phyloP scores from a whole-genome alignment of 352 stramenopile species.

The Elongisporangium senticosum region DNA sequence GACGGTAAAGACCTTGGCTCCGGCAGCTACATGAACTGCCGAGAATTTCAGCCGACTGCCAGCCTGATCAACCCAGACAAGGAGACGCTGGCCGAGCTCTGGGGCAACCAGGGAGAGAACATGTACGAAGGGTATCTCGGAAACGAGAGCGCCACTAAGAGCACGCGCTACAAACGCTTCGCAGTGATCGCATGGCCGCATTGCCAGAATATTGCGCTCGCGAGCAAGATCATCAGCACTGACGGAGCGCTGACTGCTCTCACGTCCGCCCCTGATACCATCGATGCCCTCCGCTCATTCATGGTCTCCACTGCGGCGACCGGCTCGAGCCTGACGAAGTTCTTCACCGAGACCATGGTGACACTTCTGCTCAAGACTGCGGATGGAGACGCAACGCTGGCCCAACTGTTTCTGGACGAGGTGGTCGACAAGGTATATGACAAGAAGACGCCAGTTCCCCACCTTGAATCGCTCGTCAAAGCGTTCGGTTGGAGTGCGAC shows the following conservation, averaged over 20 bases:
- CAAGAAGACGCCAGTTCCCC: background rate
- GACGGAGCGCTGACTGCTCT: slow-evolving; percentile 4
- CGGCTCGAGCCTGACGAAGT: slow-evolving; percentile 3
- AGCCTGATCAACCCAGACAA: slow-evolving; percentile 13
- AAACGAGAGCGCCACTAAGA: slow-evolving; percentile 15
- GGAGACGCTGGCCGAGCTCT: slow-evolving; percentile 9
- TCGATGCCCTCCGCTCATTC: slow-evolving; percentile 1
- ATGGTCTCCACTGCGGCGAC: slow-evolving; percentile 4
- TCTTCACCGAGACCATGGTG: slow-evolving; percentile 3
- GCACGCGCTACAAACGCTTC: slow-evolving; percentile 13
- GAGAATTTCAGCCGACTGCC: too few species aligned
- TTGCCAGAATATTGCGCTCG: slow-evolving; percentile 1
- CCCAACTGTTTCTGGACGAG: slow-evolving; percentile 9
- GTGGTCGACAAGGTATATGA: slow-evolving; percentile 7
- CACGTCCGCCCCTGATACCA: background rate
- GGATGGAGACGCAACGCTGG: slow-evolving; percentile 5
- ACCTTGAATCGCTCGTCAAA: slow-evolving; percentile 3
- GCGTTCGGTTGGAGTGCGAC: slow-evolving; percentile 13
- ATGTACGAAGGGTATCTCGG: slow-evolving; percentile 11
- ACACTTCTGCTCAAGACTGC: too few species aligned
- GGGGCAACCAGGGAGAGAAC: slow-evolving; percentile 10
- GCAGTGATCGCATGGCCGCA: slow-evolving; percentile 13
- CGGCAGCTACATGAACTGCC: too few species aligned
- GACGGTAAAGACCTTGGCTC: too few species aligned
- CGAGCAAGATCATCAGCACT: slow-evolving; percentile 7